These are phyloP conservation scores for Inosperma sp. DNA, from an alignment of 768 basidiomycete genomes.

Conservation along the genomic window DNA sequence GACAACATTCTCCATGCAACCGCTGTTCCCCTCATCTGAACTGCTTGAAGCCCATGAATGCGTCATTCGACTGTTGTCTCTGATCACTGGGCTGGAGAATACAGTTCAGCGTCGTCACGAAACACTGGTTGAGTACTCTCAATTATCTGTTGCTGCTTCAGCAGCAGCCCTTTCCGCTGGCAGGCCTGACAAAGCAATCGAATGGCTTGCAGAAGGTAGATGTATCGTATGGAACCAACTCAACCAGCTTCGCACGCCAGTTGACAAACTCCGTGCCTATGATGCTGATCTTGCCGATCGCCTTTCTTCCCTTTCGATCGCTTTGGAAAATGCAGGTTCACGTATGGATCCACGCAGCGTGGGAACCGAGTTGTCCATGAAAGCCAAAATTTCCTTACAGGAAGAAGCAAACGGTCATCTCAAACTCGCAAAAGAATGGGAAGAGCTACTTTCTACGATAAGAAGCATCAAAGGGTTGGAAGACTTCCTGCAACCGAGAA, in stretches of 20 bases:
- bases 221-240: slow-evolving; percentile 28
- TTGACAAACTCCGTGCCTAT: slow-evolving; percentile 14
- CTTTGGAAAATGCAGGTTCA: slow-evolving; percentile 10
- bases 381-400: slow-evolving; percentile 13
- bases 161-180: not conserved
- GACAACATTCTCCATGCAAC: too few species aligned
- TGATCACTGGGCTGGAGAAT: not conserved
- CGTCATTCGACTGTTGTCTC: not conserved
- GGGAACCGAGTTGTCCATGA: not conserved
- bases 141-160: not conserved
- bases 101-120: slow-evolving; percentile 4
- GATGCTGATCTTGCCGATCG: slow-evolving; percentile 12
- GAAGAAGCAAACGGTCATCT: slow-evolving; percentile 13
- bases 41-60: slow-evolving; percentile 1
- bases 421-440: slow-evolving; percentile 20
- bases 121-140: not conserved
- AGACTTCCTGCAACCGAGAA: slow-evolving; percentile 17
- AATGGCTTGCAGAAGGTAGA: slow-evolving; percentile 32
- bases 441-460: slow-evolving; percentile 12
- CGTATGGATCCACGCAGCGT: not conserved
- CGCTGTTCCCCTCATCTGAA: too few species aligned
- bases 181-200: slow-evolving; percentile 15
- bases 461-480: slow-evolving; percentile 15
- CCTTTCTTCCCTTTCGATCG: slow-evolving; percentile 9
- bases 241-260: slow-evolving; percentile 19